Percentiles rank a stretch among this genome's conserved stretches.
Evolutionary conservation across 306 rosid genomes (phyloP).

Genomic region (Prunus dulcis): DNA sequence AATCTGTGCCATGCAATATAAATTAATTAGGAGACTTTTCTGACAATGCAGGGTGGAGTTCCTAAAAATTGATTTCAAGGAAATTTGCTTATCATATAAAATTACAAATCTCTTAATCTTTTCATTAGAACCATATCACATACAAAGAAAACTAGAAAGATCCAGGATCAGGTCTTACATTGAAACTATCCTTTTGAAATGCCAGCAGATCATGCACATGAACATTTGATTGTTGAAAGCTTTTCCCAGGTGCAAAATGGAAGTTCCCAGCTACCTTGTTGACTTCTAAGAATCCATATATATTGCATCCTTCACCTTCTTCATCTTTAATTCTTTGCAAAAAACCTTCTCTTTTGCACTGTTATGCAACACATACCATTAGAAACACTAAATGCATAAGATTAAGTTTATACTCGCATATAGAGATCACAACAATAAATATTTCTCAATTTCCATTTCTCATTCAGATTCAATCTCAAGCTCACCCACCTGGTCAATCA

Average conservation of each 20-base stretch:
- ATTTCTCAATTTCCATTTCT: neutral
- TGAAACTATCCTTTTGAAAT: conserved; percentile 93
- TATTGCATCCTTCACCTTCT: conserved; percentile 96
- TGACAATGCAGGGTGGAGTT: conserved; percentile 10
- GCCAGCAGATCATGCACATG: conserved; percentile 88
- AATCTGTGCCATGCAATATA: conserved; percentile 43
- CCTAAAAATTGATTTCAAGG: neutral
- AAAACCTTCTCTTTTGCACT: conserved; percentile 99
- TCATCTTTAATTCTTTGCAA: conserved; percentile 92
- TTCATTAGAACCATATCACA: neutral
- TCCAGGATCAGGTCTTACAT: conserved; percentile 55
- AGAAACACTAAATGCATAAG: conserved; percentile 8
- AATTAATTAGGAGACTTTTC: conserved; percentile 20
- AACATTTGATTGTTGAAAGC: conserved; percentile 92
- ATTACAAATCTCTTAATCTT: neutral
- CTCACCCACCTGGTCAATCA: conserved; percentile 80
- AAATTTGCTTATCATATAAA: neutral
- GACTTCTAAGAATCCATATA: conserved; percentile 92
- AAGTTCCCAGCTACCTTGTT: conserved; percentile 98
- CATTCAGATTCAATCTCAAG: conserved; percentile 18
- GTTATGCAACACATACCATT: conserved; percentile 21
- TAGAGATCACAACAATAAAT: neutral
- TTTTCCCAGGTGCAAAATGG: conserved; percentile 98
- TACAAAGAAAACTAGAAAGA: conserved; percentile 4
- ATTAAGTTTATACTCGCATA: neutral